Evolutionary conservation across 768 basidiomycete species (phyloP), one percentile per base, ranked within the genome.

Genomic region (Brasilioporus rufonigricans): DNA sequence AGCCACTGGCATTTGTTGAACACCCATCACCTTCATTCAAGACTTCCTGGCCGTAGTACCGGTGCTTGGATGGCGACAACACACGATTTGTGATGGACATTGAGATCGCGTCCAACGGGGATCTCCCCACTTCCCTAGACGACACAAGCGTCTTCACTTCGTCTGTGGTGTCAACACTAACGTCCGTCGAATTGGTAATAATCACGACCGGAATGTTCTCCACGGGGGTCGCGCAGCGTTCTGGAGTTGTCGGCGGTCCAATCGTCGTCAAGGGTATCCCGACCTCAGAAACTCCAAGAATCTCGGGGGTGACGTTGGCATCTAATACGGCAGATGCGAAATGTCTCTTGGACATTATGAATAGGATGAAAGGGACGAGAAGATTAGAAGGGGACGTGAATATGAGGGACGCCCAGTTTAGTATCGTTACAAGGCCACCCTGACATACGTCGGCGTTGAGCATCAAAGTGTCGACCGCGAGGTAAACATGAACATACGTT

Each of bases 371-470:
- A 13, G 61, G 64, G 10, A 65, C 35, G 43, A 65, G 58, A n/a
- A 65, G 64, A 43, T 65, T 65, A 3, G 57, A 53, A 19, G 64
- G 64, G 4, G 61, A 52, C 1, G 64, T 66, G 43, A 65, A 58
- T 50, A 65, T 43, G 14, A 65, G 65, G 4, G 64, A 66, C 5
- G 64, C 61, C 64, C 64, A 65, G 11, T 65, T 65, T 12, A 65
- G 40, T 49, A 65, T 64, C 1, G 36, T 52, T 14, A 50, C 23
- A 11, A 65, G 45, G 40, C 58, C 60, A 31, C 35, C 56, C 64
- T 65, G 10, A 6, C 38, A 44, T 12, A 2, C 8, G 21, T 5
- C 26, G 4, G 33, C 21, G 18, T 26, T 55, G 23, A 48, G 49
- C 10, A 44, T 26, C 35, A 32, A n/a, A 19, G 16, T 2, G 45